Evolutionary conservation across 2,329 filamentous ascomycete genomes (phyloP).

Genomic region (Gliomastix tumulicola): DNA sequence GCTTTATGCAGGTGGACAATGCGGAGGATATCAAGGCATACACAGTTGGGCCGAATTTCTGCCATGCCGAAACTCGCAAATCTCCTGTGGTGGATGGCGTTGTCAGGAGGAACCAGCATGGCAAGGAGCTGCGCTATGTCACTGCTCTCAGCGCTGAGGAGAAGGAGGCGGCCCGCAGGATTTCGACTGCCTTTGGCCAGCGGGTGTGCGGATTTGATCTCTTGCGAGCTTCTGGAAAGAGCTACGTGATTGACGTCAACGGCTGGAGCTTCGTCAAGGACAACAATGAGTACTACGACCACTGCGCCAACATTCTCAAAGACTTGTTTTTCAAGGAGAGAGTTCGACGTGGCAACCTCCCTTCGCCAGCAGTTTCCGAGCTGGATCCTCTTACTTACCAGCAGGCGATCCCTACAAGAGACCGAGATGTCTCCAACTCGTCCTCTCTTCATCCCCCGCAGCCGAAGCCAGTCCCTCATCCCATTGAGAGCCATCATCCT

Average conservation of each 20-base stretch:
- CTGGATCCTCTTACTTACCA: too few species aligned
- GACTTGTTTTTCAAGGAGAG: constrained; percentile 84
- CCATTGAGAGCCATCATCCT: too few species aligned
- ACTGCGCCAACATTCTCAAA: constrained; percentile 76
- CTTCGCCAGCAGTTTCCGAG: constrained; percentile 39
- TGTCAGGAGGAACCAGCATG: constrained; percentile 91
- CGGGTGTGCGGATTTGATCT: constrained; percentile 94
- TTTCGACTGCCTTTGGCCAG: constrained; percentile 88
- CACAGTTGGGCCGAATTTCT: constrained; percentile 87
- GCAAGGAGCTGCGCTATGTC: constrained; percentile 94
- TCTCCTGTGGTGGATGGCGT: constrained; percentile 95
- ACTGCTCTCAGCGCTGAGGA: constrained; percentile 78
- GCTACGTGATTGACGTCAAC: constrained; percentile 98
- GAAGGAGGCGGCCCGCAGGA: constrained; percentile 78
- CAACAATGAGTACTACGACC: constrained; percentile 97
- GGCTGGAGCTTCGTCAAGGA: constrained; percentile 99
- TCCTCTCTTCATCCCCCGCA: constrained; percentile 9
- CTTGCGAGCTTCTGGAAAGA: constrained; percentile 78
- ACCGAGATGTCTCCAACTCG: constrained; percentile 27
- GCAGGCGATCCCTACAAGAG: too few species aligned
- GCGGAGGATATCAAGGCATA: constrained; percentile 98
- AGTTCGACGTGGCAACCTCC: constrained; percentile 54
- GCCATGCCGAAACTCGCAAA: constrained; percentile 94
- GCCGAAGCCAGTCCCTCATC: too few species aligned
- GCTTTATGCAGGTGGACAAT: constrained; percentile 94